Evolutionary conservation across 768 basidiomycete species (phyloP), one percentile per base, ranked within the genome.

Genomic region (Agaricus bisporus): DNA sequence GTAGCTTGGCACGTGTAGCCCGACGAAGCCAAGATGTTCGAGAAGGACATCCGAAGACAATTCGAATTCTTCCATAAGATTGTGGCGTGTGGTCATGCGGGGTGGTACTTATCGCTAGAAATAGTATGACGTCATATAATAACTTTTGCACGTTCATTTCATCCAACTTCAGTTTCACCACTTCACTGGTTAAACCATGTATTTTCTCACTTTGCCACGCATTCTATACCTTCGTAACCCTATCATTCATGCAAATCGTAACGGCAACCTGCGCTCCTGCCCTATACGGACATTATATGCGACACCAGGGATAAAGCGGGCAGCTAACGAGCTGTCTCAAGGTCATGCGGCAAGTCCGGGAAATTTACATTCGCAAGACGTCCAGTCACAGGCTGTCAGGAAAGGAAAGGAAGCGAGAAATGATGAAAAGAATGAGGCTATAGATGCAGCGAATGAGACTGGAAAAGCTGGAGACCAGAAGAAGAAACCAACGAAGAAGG

Each of bases 391-490:
- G 41, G 57, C 59, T 12, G 61, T 56, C 10, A 20, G 49, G 18
- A 57, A 39, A 11, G 63, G 61, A 1, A 41, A 50, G 15, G 20
- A 54, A 4, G 58, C 59, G 14, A 41, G 53, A 28, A 45, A 55
- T 18, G 36, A 58, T n/a, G 45, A 56, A 5, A 49, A 53, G 0
- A 56, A 54, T 8, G 52, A 53, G 10, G 49, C 57, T 22, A 28
- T 59, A 35, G 61, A 63, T 56, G 61, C 64, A 4, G 64, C 64
- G 12, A 54, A 43, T 28, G 43, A 49, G n/a, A 14, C 35, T n/a
- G 10, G 38, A 6, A 50, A 46, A 15, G 17, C 50, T 10, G 47
- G 48, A 28, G 50, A 56, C 25, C 49, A 49, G 49, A 55, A 49
- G 29, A 58, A 22, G 22, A 22, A 42, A 36, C 56, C 57, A 4